Evolutionary conservation across 2,329 filamentous ascomycete genomes (phyloP).

Genomic region (Neocatenulostroma microsporum): DNA sequence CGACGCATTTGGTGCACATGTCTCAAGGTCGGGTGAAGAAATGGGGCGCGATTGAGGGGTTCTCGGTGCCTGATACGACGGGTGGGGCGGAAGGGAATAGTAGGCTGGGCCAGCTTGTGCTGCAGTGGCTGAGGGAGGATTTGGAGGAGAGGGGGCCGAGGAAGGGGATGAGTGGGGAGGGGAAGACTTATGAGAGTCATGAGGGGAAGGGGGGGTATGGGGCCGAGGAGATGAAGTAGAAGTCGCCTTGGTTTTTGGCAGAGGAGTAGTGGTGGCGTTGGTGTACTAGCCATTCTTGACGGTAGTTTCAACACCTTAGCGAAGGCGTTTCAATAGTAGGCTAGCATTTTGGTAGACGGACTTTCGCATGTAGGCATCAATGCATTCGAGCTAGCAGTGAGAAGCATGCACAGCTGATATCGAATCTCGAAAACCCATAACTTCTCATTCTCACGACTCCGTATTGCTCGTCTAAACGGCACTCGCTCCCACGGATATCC

Average conservation of each 20-base stretch:
- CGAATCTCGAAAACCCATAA: too few relatives aligned
- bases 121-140: constrained; percentile 80
- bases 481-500: too few relatives aligned
- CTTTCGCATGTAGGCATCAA: too few relatives aligned
- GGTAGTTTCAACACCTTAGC: constrained; percentile 5
- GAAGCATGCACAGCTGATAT: too few relatives aligned
- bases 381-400: too few relatives aligned
- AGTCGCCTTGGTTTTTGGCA: too few relatives aligned
- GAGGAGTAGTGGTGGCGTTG: too few relatives aligned
- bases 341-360: too few relatives aligned
- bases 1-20: constrained; percentile 94
- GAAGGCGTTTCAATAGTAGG: not conserved
- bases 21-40: constrained; percentile 79
- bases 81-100: constrained; percentile 60
- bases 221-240: constrained; percentile 35
- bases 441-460: too few relatives aligned
- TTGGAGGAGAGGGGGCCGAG: constrained; percentile 70
- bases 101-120: constrained; percentile 74
- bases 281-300: too few relatives aligned
- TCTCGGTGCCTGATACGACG: constrained; percentile 51
- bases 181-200: constrained; percentile 53
- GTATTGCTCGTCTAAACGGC: too few relatives aligned
- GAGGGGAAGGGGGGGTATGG: constrained; percentile 60
- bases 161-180: constrained; percentile 53
- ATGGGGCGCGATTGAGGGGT: constrained; percentile 66